phyloP scores from a whole-genome alignment of 768 basidiomycete genomes.

The Trametes cingulata region DNA sequence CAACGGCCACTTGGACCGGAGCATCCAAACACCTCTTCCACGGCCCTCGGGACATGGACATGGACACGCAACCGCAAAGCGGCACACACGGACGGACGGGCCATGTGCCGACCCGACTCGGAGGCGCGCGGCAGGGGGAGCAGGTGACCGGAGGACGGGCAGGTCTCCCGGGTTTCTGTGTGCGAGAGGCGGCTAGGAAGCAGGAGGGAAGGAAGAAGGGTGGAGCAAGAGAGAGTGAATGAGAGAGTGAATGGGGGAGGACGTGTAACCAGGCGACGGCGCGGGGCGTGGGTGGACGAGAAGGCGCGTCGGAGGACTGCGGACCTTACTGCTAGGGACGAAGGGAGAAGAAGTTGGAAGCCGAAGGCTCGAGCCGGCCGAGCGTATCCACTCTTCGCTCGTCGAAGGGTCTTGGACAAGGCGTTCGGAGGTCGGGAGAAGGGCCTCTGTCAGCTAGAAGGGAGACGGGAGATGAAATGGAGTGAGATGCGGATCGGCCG shows the following conservation, averaged over 20 bases:
- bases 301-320: not conserved
- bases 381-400: not conserved
- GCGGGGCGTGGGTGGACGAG: no score
- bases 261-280: conserved; percentile 5
- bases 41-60: not conserved
- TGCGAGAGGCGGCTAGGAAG: not conserved
- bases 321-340: no score
- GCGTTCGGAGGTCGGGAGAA: conserved; percentile 1
- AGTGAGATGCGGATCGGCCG: no score
- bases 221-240: no score
- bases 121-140: not conserved
- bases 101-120: not conserved
- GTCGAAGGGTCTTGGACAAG: not conserved
- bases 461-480: not conserved
- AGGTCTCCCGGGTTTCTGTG: conserved; percentile 2
- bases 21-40: no score
- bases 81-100: conserved; percentile 12
- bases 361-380: no score
- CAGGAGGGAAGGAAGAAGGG: no score
- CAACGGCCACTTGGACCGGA: no score
- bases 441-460: no score
- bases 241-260: not conserved
- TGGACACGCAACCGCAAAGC: conserved; percentile 13
- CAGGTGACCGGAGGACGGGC: conserved; percentile 2
- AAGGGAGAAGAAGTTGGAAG: no score